Base-by-base conservation (phyloP, 2,329 filamentous ascomycete species). In the Amauroascus niger region DNA sequence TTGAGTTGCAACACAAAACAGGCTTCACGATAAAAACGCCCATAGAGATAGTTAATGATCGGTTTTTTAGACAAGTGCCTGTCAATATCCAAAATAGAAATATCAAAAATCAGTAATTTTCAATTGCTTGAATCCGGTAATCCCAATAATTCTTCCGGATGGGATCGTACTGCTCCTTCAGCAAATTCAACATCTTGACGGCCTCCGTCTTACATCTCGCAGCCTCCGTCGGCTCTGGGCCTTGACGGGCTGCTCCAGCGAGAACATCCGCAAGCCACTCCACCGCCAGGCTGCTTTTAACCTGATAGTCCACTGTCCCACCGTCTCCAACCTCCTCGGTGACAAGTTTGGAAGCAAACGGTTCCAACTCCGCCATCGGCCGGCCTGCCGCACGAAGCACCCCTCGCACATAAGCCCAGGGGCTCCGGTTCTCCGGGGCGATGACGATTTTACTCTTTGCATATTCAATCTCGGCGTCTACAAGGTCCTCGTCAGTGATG, bases 141-240 rank as follows among this genome's bases (percentile, higher is more conserved):
- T 87, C 83, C 93, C 93, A 98, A 71, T 96, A 98, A 59, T 90
- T 91, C 59, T 83, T 84, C 55, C 93, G 78, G 56, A 98, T 85
- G 6, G 87, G 88, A 76, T 98, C 93, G 79, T 89, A 98, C 74
- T 84, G 90, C 64, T 85, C 82, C 46, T 81, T 85, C 64, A 98
- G 69, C 57, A 94, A 73, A 55, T 79, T 79, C 63, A 96, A 70
- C 57, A 86, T 88, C 64, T 81, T 70, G 52, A 76, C 80, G 1
- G 89, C 89, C 66, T 81, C 78, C 6, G n/a, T 30, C 37, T 55
- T 59, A 35, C 43, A 18, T 16, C 78, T 76, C 59, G 67, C 65
- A 16, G 37, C 47, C 37, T 56, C 57, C 18, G 40, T 56, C 5
- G 72, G 74, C 14, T 69, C 68, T 1, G 65, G 66, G 32, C 70